Evolutionary conservation across 2,329 filamentous ascomycete species (phyloP), one percentile per base, ranked within the genome.

Genomic region (Sclerotiophoma versabilis): DNA sequence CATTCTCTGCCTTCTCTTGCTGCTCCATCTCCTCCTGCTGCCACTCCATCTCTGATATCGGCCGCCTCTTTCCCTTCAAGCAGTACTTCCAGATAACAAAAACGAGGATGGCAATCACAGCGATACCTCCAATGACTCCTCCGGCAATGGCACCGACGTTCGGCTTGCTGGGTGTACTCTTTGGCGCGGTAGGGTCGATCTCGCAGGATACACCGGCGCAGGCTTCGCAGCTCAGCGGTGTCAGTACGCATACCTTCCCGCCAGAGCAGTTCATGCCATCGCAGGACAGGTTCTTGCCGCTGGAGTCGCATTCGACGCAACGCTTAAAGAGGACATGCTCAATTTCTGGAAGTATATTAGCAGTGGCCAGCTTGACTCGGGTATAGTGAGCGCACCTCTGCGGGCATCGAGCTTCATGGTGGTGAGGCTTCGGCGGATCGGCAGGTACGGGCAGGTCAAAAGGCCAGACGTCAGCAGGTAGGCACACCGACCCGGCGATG

Each of bases 81-180:
- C 88, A 91, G 78, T 91, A 96, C 74, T 88, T 88, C 90, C 91
- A 98, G 27, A 97, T 82, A 33, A 96, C 76, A 66, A 92, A 96
- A 2, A 88, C 88, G 47, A 90, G 73, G 30, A 91, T 76, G n/a
- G 84, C 88, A 46, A 98, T 82, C 38, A 87, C 82, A n/a, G 83
- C 82, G 12, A 98, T 75, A 62, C 92, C 95, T 60, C 92, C 95
- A 36, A 98, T 80, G 9, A 97, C 92, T 61, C 93, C 93, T 61
- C 95, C 95, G 2, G 90, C 93, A 61, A 99, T 97, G 27, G 91
- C 91, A 34, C 93, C 93, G 1, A 88, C 77, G 51, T 91, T 93
- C 7, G 89, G 84, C 7, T 71, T 73, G 48, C 54, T 65, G n/a
- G 72, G 61, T 4, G 44, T 20, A 9, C 57, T 46, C 15, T 41